Conservation (phyloP, 169 alveolate genomes). For the Sarcocystis neurona region DNA sequence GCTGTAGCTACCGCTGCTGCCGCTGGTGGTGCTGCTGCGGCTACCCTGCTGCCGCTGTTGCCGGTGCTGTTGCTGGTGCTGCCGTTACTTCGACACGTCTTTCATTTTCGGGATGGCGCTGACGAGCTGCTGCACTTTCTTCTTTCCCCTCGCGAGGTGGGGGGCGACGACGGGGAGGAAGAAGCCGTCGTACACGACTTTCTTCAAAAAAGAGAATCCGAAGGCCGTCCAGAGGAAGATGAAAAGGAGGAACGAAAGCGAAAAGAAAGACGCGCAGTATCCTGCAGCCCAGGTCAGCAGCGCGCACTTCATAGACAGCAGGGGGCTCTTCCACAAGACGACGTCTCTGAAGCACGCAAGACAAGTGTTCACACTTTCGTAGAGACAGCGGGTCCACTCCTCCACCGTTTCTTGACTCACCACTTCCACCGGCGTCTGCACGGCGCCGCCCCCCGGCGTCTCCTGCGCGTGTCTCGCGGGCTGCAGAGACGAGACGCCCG, state of each 20-base stretch:
- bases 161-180: slow-evolving; percentile 48
- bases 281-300: slow-evolving; percentile 35
- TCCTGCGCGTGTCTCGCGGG: no score
- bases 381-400: slow-evolving; percentile 7
- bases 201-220: slow-evolving; percentile 30
- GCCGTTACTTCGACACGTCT: not conserved
- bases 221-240: slow-evolving; percentile 45
- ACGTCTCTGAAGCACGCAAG: slow-evolving; percentile 51
- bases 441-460: slow-evolving; percentile 39
- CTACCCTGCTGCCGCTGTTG: no score
- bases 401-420: slow-evolving; percentile 42
- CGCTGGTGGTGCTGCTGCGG: no score
- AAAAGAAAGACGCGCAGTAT: slow-evolving; percentile 51
- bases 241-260: slow-evolving; percentile 53
- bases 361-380: slow-evolving; percentile 38
- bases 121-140: slow-evolving; percentile 26
- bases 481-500: no score
- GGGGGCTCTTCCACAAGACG: slow-evolving; percentile 45
- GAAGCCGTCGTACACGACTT: slow-evolving; percentile 18
- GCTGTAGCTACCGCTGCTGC: no score
- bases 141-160: slow-evolving; percentile 41
- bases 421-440: slow-evolving; percentile 54
- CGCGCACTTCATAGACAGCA: slow-evolving; percentile 49
- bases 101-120: slow-evolving; percentile 57
- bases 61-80: no score